Base-by-base conservation (phyloP, 768 basidiomycete genomes). In the Suillus lakei region DNA sequence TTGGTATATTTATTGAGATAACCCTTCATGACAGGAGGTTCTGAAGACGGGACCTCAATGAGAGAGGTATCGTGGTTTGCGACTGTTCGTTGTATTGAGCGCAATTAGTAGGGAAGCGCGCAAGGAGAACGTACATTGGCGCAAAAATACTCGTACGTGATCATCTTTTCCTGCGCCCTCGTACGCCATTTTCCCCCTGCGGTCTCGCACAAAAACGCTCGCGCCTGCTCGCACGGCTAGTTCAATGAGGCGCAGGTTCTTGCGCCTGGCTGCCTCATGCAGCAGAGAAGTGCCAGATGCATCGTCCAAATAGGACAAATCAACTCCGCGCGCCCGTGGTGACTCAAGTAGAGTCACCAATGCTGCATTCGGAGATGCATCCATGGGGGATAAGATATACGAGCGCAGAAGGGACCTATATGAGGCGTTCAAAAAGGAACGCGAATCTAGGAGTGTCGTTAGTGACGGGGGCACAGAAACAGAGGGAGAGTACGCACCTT, bases 1-100 rank as follows among this genome's bases (percentile, higher is more conserved):
- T 98, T 98, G 1, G 91, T 89, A 73, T 96, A 98, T 76, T 98
- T 98, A 76, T 92, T 94, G 23, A 95, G 80, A 72, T 94, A 94
- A 0, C 93, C 94, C 67, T 86, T 88, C 63, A 93, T 76, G 3
- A 82, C 76, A 0, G 91, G 88, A 2, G 90, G 86, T 56, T 88
- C 86, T 1, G 81, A 79, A 8, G 76, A 69, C 1, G 83, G 77
- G 9, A 78, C 73, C 5, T 84, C 82, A 12, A 95, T 84, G 2
- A 95, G 80, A 0, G 88, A 87, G 44, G 87, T 87, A 70, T 96
- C 92, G 46, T 90, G 91, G 72, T 95, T 96, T 21, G 88, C 89
- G 70, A 93, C 92, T 93, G 70, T 28, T n/a, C 2, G 21, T 28
- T 10, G 44, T 68, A 44, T 67, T 69, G 61, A 46, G 39, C 62